Evolutionary conservation across 2,329 filamentous ascomycete species (phyloP).

Genomic region (Fusarium oligoseptatum): DNA sequence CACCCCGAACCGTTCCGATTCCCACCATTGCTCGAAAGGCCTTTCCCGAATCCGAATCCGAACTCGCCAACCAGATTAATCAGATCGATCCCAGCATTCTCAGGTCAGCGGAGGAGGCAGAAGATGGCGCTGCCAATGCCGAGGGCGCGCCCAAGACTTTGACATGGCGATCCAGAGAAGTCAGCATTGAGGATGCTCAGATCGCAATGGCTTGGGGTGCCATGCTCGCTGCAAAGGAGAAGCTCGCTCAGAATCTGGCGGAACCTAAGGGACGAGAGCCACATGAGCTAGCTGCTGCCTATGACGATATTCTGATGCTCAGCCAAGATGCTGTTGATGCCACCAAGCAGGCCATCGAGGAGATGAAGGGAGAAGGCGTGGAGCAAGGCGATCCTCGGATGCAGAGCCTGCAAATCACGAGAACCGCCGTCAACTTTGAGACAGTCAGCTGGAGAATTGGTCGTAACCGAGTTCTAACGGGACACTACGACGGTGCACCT

Average conservation of each 20-base stretch:
- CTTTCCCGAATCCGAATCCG: conserved; percentile 76
- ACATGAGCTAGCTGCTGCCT: conserved; percentile 83
- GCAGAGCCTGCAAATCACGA: conserved; percentile 92
- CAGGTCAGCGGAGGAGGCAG: conserved; percentile 65
- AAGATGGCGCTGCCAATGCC: conserved; percentile 62
- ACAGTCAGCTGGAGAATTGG: conserved; percentile 96
- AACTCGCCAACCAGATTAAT: conserved; percentile 76
- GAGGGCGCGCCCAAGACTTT: conserved; percentile 79
- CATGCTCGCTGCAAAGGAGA: conserved; percentile 68
- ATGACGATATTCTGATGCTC: conserved; percentile 89
- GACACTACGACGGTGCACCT: conserved; percentile 81
- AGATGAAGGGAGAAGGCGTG: conserved; percentile 85
- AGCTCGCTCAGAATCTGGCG: conserved; percentile 62
- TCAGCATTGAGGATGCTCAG: conserved; percentile 91
- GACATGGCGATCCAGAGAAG: conserved; percentile 86
- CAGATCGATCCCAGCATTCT: conserved; percentile 77
- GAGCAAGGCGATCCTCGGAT: conserved; percentile 87
- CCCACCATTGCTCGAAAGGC: conserved; percentile 82
- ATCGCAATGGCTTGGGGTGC: conserved; percentile 87
- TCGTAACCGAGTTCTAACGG: conserved; percentile 89
- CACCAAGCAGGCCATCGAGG: conserved; percentile 92
- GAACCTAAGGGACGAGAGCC: conserved; percentile 60
- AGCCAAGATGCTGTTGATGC: conserved; percentile 96
- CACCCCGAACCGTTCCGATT: conserved; percentile 87
- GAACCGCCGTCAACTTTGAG: conserved; percentile 93